Evolutionary conservation across 768 basidiomycete genomes (phyloP).

Genomic region (Amanita phalloides): DNA sequence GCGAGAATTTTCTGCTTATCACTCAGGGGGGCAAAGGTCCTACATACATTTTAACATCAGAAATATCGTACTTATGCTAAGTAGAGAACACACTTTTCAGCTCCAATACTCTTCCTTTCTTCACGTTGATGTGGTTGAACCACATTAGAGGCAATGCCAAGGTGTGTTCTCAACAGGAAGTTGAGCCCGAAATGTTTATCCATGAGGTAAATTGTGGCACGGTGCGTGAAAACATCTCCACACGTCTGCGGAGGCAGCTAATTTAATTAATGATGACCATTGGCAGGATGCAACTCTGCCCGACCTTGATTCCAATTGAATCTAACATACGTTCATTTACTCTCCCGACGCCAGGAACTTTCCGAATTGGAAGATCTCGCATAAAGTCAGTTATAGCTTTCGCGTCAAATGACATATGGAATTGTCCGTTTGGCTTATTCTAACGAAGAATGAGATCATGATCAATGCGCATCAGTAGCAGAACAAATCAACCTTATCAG

Average conservation of each 20-base stretch:
- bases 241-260: slow-evolving; percentile 51
- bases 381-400: slow-evolving; percentile 65
- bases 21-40: slow-evolving; percentile 66
- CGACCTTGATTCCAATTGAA: slow-evolving; percentile 76
- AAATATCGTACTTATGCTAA: background rate
- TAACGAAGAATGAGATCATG: slow-evolving; percentile 14
- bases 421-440: slow-evolving; percentile 97
- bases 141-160: slow-evolving; percentile 79
- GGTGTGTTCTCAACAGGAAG: slow-evolving; percentile 67
- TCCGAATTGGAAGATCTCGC: slow-evolving; percentile 73
- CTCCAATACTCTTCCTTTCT: slow-evolving; percentile 86
- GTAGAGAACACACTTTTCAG: slow-evolving; percentile 54
- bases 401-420: slow-evolving; percentile 55
- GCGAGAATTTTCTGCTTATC: slow-evolving; percentile 57
- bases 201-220: slow-evolving; percentile 68
- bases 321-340: slow-evolving; percentile 85
- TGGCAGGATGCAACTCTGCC: slow-evolving; percentile 7
- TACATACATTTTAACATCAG: slow-evolving; percentile 16
- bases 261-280: background rate
- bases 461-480: background rate
- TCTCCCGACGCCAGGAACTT: slow-evolving; percentile 82
- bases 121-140: slow-evolving; percentile 70
- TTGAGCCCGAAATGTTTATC: slow-evolving; percentile 79
- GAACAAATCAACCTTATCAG: slow-evolving; percentile 56
- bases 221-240: slow-evolving; percentile 75